phyloP scores from a whole-genome alignment of 1,284 basidiomycete species.

The Salmacisia buchloeana region DNA sequence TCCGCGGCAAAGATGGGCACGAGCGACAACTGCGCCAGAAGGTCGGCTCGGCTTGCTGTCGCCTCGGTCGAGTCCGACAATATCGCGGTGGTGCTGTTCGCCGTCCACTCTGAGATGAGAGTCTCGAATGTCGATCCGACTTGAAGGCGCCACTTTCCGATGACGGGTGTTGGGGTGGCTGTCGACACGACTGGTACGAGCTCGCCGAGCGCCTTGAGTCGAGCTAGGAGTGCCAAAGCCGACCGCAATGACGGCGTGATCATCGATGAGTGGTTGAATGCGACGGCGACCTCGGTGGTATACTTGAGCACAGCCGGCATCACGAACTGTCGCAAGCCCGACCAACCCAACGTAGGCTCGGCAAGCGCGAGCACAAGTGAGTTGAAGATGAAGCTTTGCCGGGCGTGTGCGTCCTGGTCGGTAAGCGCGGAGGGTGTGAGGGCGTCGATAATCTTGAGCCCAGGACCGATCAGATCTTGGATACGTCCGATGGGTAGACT shows the following conservation, averaged over 20 bases:
- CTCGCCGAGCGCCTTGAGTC: slow-evolving; percentile 13
- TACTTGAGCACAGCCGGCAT: slow-evolving; percentile 37
- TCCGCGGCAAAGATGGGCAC: background rate
- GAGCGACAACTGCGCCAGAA: background rate
- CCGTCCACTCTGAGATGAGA: background rate
- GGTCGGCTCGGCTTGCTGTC: background rate
- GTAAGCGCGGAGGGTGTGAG: slow-evolving; percentile 15
- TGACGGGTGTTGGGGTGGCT: background rate
- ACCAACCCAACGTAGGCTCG: slow-evolving; percentile 30
- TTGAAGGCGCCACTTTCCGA: slow-evolving; percentile 1
- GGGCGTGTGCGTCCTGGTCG: background rate
- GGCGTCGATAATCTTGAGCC: slow-evolving; percentile 35
- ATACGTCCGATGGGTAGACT: slow-evolving; percentile 38
- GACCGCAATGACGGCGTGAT: slow-evolving; percentile 9
- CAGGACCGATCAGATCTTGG: slow-evolving; percentile 42
- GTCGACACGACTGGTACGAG: slow-evolving; percentile 5
- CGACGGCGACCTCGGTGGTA: slow-evolving; percentile 19
- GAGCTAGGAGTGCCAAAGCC: slow-evolving; percentile 35
- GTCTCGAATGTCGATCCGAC: background rate
- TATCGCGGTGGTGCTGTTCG: background rate
- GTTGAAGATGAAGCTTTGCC: slow-evolving; percentile 20
- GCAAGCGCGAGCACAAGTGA: slow-evolving; percentile 36
- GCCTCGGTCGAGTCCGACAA: too few species aligned
- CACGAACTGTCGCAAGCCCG: slow-evolving; percentile 40
- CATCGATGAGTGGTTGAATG: background rate